Conservation (phyloP, 2,329 filamentous ascomycete species). For the Cordyceps farinosa region DNA sequence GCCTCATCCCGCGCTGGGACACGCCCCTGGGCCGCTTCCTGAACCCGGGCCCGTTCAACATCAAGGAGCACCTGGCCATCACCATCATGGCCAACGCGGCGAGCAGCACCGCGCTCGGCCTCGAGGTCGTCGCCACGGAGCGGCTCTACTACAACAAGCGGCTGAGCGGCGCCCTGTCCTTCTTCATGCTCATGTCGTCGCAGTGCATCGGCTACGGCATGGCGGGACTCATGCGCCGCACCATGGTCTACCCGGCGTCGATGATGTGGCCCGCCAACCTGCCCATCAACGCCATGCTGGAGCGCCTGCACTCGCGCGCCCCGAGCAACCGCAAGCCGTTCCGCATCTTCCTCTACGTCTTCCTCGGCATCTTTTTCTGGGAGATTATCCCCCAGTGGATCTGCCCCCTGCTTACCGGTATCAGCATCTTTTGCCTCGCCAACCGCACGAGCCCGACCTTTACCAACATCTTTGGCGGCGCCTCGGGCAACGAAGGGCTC, state of each 20-base stretch:
- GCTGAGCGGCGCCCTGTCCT: conserved; percentile 36
- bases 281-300: conserved; percentile 29
- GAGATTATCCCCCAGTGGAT: conserved; percentile 48
- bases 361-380: conserved; percentile 41
- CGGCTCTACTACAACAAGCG: conserved; percentile 43
- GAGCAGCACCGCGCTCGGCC: conserved; percentile 29
- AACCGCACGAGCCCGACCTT: conserved; percentile 40
- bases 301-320: conserved; percentile 28
- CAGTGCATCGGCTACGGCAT: conserved; percentile 49
- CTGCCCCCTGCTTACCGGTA: conserved; percentile 37
- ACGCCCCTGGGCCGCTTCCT: conserved; percentile 22
- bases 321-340: conserved; percentile 37
- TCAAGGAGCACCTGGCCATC: conserved; percentile 33
- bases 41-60: conserved; percentile 26
- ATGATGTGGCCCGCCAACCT: conserved; percentile 34
- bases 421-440: conserved; percentile 42
- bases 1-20: neutral
- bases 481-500: conserved; percentile 35
- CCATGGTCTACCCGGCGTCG: conserved; percentile 45
- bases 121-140: conserved; percentile 43
- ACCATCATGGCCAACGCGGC: conserved; percentile 43
- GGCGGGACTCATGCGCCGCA: conserved; percentile 43
- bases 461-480: conserved; percentile 49
- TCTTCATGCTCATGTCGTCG: conserved; percentile 46
- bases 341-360: conserved; percentile 39